Evolutionary conservation across 2,329 filamentous ascomycete genomes (phyloP), one percentile per base, ranked within the genome.

Genomic region (Penicillium sclerotiorum): DNA sequence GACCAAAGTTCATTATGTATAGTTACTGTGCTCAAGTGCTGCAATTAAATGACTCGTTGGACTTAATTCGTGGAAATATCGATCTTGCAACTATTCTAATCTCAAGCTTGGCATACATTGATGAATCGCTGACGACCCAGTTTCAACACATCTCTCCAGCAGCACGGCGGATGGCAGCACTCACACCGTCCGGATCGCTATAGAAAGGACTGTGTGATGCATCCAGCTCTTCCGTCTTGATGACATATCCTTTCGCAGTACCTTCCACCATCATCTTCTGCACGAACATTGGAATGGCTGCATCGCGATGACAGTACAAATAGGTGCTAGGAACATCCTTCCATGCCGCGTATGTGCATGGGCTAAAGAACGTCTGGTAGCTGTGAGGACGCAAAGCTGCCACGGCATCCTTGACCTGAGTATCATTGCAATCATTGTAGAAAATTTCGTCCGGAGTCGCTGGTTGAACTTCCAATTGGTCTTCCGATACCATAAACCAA

Each of bases 241-340:
- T 39, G n/a, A 8, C 13, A n/a, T 15, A 22, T 25, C 37, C 37
- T 6, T 39, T 25, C 8, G 37, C 37, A 4, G 21, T 27, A 13
- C 21, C 32, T 30, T 53, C 42, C 6, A 50, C 38, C 50, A 53
- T 50, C 37, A 28, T 37, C 38, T 43, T 50, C 27, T 50, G 42
- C 1, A 50, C 27, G 1, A 13, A 7, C 1, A 46, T 8, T 3
- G 42, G 45, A 35, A 49, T 45, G 8, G 50, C 45, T n/a, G 33
- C 28, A 42, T 52, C 45, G 5, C 38, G 18, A 1, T 23, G 20
- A 12, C 50, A 49, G 22, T 49, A 52, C 13, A 52, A 7, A 17
- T 52, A 53, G 4, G 50, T 49, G 38, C 27, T 41, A 2, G 41
- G 50, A 7, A 52, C 41, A 8, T 49, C 15, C n/a, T 35, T 49